Conservation (phyloP, 1,284 basidiomycete genomes). For the Spongiforma sp. region DNA sequence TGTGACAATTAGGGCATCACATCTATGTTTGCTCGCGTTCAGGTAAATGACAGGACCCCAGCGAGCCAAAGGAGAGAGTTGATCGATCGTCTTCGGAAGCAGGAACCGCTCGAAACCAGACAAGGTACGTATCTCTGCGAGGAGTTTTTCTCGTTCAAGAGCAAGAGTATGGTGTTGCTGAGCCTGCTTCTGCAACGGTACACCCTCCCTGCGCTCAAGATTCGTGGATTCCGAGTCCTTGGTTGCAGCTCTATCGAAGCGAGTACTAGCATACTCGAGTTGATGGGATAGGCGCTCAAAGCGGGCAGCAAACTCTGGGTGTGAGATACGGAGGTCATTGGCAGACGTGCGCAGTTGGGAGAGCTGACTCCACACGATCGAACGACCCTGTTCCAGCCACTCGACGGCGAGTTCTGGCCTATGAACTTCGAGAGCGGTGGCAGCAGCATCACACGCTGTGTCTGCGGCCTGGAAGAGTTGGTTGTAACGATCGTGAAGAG, state of each 20-base stretch:
- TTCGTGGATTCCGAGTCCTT: background rate
- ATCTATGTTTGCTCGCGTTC: background rate
- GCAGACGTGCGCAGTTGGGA: constrained; percentile 3
- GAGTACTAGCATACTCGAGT: constrained; percentile 1
- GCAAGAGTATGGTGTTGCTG: background rate
- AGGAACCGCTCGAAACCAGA: constrained; percentile 9
- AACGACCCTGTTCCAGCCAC: background rate
- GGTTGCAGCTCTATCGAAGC: background rate
- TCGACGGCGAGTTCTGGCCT: background rate
- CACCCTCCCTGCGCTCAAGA: background rate
- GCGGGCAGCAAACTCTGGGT: background rate
- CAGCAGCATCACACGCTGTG: background rate
- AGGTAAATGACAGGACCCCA: constrained; percentile 8
- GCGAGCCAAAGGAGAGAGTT: background rate
- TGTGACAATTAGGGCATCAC: background rate
- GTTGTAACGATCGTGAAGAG: background rate
- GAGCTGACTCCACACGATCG: background rate
- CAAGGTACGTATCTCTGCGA: constrained; percentile 1
- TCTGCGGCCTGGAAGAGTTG: background rate
- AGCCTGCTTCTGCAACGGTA: background rate
- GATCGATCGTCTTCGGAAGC: background rate
- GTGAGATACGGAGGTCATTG: background rate
- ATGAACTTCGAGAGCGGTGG: background rate
- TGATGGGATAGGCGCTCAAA: background rate
- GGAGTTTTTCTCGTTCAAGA: background rate